Conservation (phyloP, 164 flowering plant genomes). For the Berberis thunbergii region DNA sequence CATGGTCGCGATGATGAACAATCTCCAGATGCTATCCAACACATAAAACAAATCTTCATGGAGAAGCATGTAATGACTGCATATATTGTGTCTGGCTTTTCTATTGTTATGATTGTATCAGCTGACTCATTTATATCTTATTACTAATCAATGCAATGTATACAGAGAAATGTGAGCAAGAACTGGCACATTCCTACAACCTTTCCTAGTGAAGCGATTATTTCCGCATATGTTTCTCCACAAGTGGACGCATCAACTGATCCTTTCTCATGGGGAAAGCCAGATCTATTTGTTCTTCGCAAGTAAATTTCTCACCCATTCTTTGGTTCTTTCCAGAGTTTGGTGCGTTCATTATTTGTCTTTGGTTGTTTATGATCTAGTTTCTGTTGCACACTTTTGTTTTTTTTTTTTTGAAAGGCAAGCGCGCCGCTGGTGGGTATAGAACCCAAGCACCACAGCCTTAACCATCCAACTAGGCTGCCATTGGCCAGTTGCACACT, state of each 20-base stretch:
- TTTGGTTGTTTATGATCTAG: too few species aligned
- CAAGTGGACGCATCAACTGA: constrained; percentile 91
- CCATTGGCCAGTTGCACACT: too few species aligned
- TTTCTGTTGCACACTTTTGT: too few species aligned
- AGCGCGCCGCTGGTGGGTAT: too few species aligned
- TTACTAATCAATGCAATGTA: not conserved
- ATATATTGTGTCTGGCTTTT: constrained; percentile 2
- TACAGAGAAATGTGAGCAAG: constrained; percentile 95
- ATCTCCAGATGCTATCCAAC: constrained; percentile 25
- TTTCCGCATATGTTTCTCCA: constrained; percentile 69
- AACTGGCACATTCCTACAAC: constrained; percentile 92
- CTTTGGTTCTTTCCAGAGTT: not conserved
- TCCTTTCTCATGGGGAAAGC: constrained; percentile 87
- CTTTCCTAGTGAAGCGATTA: constrained; percentile 79
- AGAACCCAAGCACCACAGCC: too few species aligned
- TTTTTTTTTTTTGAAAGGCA: too few species aligned
- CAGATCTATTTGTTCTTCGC: constrained; percentile 77
- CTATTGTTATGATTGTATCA: not conserved
- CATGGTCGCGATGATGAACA: constrained; percentile 16
- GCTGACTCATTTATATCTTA: not conserved
- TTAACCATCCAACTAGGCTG: too few species aligned
- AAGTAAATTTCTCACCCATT: constrained; percentile 38
- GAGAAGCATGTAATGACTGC: constrained; percentile 61
- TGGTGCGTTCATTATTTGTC: not conserved
- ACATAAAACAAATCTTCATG: constrained; percentile 57